A percentile compares a stretch with the other conserved stretches of the same genome.
These are phyloP conservation scores for Phylloporus sp. DNA, from an alignment of 768 basidiomycete genomes.

Conservation along the genomic window DNA sequence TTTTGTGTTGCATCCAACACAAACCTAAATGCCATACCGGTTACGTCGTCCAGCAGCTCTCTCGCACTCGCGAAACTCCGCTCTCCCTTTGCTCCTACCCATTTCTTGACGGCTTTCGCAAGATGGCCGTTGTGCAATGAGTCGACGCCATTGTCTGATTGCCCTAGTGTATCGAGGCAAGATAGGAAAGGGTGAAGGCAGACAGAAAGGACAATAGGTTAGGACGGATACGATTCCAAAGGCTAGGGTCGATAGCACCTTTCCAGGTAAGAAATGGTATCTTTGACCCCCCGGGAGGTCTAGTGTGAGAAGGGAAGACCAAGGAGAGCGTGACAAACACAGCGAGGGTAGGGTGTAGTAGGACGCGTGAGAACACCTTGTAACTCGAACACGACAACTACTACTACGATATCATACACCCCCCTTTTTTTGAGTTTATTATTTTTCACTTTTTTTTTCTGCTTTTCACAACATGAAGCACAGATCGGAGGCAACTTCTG, in stretches of 20 bases:
- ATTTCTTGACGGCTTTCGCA: constrained; percentile 42
- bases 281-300: no score
- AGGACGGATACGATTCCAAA: constrained; percentile 46
- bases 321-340: no score
- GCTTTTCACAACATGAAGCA: no score
- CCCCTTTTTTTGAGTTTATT: no score
- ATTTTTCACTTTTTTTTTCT: no score
- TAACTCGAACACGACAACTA: no score
- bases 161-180: constrained; percentile 43
- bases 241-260: constrained; percentile 47
- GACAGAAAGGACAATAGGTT: constrained; percentile 51
- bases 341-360: no score
- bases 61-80: constrained; percentile 27
- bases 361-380: no score
- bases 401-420: no score
- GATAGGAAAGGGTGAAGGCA: constrained; percentile 37
- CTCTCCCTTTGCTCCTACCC: constrained; percentile 18
- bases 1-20: constrained; percentile 32
- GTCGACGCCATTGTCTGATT: constrained; percentile 48
- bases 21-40: constrained; percentile 35
- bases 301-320: no score
- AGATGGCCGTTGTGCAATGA: constrained; percentile 67
- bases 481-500: no score
- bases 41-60: constrained; percentile 36
- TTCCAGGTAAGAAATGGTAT: no score